A percentile compares a stretch with the other conserved stretches of the same genome.
phyloP scores from a whole-genome alignment of 2,329 filamentous ascomycete species.

The Colletotrichum musicola region DNA sequence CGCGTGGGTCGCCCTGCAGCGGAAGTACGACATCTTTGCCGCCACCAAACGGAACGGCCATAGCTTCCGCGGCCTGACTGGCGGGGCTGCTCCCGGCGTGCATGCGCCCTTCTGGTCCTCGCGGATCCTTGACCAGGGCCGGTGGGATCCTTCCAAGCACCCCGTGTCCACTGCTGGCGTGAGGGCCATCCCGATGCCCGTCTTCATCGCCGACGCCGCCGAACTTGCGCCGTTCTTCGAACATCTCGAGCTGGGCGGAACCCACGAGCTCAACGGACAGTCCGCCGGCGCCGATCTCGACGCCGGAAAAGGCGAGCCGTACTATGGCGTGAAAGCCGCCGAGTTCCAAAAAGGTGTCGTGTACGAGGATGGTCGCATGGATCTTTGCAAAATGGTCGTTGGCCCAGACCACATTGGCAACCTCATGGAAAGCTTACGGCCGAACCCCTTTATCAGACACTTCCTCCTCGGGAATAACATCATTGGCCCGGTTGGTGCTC shows the following conservation, averaged over 20 bases:
- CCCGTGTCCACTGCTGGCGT: conserved; percentile 49
- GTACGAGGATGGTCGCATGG: conserved; percentile 65
- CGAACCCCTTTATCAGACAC: conserved; percentile 61
- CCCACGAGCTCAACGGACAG: conserved; percentile 43
- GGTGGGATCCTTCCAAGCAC: conserved; percentile 48
- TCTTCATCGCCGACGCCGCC: conserved; percentile 46
- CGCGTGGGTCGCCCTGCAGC: conserved; percentile 52
- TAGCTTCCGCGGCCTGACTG: conserved; percentile 43
- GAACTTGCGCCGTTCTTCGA: conserved; percentile 51
- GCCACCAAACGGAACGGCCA: conserved; percentile 50
- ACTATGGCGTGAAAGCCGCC: conserved; percentile 50
- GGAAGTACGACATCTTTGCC: conserved; percentile 49
- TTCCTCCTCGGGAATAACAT: conserved; percentile 68
- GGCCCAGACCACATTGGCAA: conserved; percentile 63
- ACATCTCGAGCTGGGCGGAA: conserved; percentile 49
- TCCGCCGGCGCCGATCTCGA: conserved; percentile 46
- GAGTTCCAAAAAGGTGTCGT: conserved; percentile 56
- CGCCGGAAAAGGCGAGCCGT: conserved; percentile 52
- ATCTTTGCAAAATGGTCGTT: conserved; percentile 68
- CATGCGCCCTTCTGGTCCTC: conserved; percentile 49
- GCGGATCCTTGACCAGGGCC: conserved; percentile 50
- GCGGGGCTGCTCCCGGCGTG: conserved; percentile 49
- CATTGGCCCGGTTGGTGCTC: conserved; percentile 62
- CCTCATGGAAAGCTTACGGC: conserved; percentile 62
- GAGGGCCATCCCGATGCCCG: conserved; percentile 51